Evolutionary conservation across 2,329 filamentous ascomycete genomes (phyloP).

Genomic region (Phialophora expanda): DNA sequence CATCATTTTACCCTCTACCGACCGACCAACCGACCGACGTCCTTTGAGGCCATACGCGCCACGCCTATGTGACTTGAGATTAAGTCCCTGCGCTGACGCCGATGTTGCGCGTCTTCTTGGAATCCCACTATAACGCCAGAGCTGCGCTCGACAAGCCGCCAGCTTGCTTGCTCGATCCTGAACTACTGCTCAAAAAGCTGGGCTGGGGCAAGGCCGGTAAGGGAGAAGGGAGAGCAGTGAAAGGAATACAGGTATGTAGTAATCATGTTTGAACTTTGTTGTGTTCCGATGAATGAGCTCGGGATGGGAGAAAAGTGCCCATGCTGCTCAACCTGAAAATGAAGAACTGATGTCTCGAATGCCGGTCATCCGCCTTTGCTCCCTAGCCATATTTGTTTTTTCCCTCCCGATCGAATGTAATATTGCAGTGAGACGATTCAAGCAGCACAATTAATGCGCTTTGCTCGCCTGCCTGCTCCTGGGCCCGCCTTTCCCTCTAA

Average conservation of each 20-base stretch:
- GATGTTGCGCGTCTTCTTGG: neutral
- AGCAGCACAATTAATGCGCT: neutral
- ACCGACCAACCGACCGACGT: too few species aligned
- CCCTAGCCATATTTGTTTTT: neutral
- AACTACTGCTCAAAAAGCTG: neutral
- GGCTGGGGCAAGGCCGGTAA: neutral
- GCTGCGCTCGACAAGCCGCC: neutral
- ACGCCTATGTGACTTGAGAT: too few species aligned
- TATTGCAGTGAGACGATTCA: neutral
- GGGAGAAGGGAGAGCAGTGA: neutral
- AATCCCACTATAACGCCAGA: neutral
- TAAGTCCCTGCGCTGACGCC: too few species aligned
- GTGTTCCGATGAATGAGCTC: neutral
- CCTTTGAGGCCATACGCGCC: too few species aligned
- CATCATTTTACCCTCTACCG: too few species aligned
- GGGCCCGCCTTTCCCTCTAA: constrained; percentile 21
- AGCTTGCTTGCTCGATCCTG: neutral
- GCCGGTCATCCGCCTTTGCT: neutral
- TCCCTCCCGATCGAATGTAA: neutral
- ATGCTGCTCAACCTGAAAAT: neutral
- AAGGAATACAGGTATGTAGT: neutral
- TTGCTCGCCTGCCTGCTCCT: constrained; percentile 15
- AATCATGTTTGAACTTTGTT: neutral
- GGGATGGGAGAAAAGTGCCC: neutral
- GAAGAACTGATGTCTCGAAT: neutral